Evolutionary conservation across 106 monocot genomes (phyloP), one percentile per base, ranked within the genome.

Genomic region (Cymbidium sinense): DNA sequence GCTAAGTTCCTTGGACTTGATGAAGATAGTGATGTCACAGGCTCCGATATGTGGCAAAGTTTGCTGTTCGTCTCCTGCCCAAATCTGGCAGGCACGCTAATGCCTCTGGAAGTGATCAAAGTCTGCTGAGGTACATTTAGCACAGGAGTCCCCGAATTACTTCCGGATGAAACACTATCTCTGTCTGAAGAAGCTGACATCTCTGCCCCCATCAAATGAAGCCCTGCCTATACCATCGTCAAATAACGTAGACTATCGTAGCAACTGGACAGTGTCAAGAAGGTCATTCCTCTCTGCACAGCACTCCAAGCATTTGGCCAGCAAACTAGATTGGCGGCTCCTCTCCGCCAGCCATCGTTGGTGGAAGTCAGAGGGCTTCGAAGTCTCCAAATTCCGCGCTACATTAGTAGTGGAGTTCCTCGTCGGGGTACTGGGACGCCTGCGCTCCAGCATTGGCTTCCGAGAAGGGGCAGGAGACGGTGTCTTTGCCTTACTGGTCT

Each of bases 81-180:
- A 79, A 92, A 91, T 75, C 87, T 91, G 2, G 91, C 84, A 3
- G 96, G 91, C 43, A 93, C 82, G 34, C 76, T 88, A 47, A 91
- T 82, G 15, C 87, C 94, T 43, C 95, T 79, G 0, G 86, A 50
- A 37, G 80, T 35, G 25, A 62, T 73, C 50, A 58, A 70, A 36
- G 77, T n/a, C 30, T 81, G 44, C 20, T 71, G n/a, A 3, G 83
- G 82, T 20, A 74, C 35, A 34, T 39, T 77, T 31, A 77, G 50
- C 25, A 91, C 93, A 19, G 81, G 85, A 0, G 75, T 74, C 19
- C 91, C 85, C 3, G 94, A 94, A 86, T 90, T 94, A 78, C 98
- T 89, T 31, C 94, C 94, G 20, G 98, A 94, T 0, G 98, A 99
- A 29, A 90, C 90, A 44, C 90, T 99, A 5, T 99, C 98, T 0